Evolutionary conservation across 2,329 filamentous ascomycete species (phyloP).

Genomic region (Fusarium sambucinum): DNA sequence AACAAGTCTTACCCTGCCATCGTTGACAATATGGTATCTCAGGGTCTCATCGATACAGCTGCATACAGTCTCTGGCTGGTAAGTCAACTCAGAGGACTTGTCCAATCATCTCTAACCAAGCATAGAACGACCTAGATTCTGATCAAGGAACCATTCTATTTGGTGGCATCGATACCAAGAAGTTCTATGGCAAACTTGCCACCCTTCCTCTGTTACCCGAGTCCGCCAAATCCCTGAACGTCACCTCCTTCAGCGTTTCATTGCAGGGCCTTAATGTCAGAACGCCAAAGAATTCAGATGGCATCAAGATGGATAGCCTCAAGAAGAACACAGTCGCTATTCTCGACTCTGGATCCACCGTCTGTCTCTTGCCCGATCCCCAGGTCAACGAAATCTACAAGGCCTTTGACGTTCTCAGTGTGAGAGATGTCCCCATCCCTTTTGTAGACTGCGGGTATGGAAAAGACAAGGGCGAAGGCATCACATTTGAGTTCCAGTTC

Average conservation of each 20-base stretch:
- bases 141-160: conserved; percentile 80
- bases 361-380: conserved; percentile 74
- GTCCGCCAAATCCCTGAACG: conserved; percentile 54
- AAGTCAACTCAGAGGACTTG: conserved; percentile 19
- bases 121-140: conserved; percentile 69
- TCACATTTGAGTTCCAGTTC: conserved; percentile 66
- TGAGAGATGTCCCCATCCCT: conserved; percentile 57
- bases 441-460: conserved; percentile 66
- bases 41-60: conserved; percentile 71
- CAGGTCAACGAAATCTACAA: conserved; percentile 65
- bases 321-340: conserved; percentile 73
- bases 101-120: conserved; percentile 15
- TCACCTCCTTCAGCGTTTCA: conserved; percentile 55
- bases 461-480: conserved; percentile 56
- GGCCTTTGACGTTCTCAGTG: conserved; percentile 64
- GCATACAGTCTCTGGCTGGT: conserved; percentile 77
- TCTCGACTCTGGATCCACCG: conserved; percentile 79
- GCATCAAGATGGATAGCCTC: conserved; percentile 53
- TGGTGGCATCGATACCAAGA: conserved; percentile 80
- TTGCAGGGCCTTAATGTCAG: conserved; percentile 56
- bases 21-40: conserved; percentile 71
- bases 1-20: conserved; percentile 66
- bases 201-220: conserved; percentile 61
- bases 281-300: conserved; percentile 43
- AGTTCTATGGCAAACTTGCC: conserved; percentile 69